Evolutionary conservation across 352 stramenopile species (phyloP).

Genomic region (Peronosclerospora sorghi): DNA sequence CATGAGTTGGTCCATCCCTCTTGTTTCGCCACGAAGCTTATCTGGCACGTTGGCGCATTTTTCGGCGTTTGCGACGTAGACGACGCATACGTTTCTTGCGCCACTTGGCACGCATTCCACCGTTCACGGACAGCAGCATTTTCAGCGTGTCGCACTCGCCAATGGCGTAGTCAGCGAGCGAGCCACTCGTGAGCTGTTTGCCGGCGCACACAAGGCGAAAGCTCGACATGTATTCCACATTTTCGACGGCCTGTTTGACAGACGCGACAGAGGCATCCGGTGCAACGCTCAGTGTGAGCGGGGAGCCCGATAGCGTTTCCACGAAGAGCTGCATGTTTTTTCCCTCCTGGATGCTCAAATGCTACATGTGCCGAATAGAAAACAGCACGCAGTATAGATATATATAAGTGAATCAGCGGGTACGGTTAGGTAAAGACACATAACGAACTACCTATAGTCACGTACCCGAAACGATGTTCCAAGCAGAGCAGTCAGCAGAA

Average conservation of each 20-base stretch:
- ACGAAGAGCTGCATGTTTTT: constrained; percentile 92
- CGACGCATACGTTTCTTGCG: constrained; percentile 98
- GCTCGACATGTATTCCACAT: constrained; percentile 90
- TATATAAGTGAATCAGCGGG: too few relatives aligned
- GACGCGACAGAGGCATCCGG: constrained; percentile 86
- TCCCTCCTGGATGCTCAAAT: constrained; percentile 90
- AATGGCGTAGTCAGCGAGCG: constrained; percentile 87
- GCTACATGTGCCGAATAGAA: constrained; percentile 19
- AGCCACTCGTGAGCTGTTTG: constrained; percentile 67
- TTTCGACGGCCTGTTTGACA: constrained; percentile 91
- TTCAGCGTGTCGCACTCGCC: constrained; percentile 88
- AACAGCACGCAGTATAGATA: neutral
- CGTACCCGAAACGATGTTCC: constrained; percentile 60
- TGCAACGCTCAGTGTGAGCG: constrained; percentile 67
- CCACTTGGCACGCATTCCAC: constrained; percentile 95
- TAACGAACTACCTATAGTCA: neutral
- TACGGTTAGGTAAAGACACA: too few relatives aligned
- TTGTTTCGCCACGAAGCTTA: too few relatives aligned
- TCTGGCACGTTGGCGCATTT: constrained; percentile 98
- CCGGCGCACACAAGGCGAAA: constrained; percentile 86
- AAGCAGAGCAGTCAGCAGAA: constrained; percentile 90
- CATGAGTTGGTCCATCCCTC: too few relatives aligned
- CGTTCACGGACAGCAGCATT: constrained; percentile 86
- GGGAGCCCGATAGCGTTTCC: constrained; percentile 77
- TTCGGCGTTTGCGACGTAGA: constrained; percentile 95